Evolutionary conservation across 202 grass and related monocot species (phyloP).

Genomic region (Musa balbisiana): DNA sequence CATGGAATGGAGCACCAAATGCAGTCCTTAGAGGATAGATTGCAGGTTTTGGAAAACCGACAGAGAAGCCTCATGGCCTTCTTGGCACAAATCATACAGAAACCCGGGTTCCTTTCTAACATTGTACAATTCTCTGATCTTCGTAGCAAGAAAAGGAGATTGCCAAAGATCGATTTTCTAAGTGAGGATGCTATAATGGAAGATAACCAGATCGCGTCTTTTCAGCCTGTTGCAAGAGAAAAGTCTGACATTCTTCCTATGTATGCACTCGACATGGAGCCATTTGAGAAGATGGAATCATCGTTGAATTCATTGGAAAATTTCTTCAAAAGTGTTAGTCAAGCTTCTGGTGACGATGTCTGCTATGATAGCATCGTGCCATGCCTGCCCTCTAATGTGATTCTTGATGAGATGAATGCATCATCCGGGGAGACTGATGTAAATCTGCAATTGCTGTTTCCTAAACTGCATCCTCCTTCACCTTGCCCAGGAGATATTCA

Average conservation of each 20-base stretch:
- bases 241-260: background rate
- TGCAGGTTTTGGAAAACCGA: conserved; percentile 47
- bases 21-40: conserved; percentile 71
- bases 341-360: conserved; percentile 47
- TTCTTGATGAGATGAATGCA: conserved; percentile 52
- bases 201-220: conserved; percentile 31
- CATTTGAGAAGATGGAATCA: conserved; percentile 86
- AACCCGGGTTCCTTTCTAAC: conserved; percentile 44
- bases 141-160: conserved; percentile 63
- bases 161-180: conserved; percentile 36
- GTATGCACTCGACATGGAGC: conserved; percentile 39
- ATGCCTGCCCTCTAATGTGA: conserved; percentile 44
- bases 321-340: conserved; percentile 56
- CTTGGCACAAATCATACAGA: conserved; percentile 51
- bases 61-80: conserved; percentile 47
- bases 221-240: conserved; percentile 18
- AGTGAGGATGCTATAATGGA: conserved; percentile 37
- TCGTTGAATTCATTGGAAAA: conserved; percentile 81
- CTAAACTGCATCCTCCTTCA: conserved; percentile 41
- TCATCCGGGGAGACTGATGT: conserved; percentile 53
- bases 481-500: conserved; percentile 38
- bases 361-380: conserved; percentile 46
- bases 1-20: conserved; percentile 50
- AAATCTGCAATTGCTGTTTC: conserved; percentile 23
- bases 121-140: conserved; percentile 41